Evolutionary conservation across 352 stramenopile genomes (phyloP), one percentile per base, ranked within the genome.

Genomic region (Phytophthora cryptogea): DNA sequence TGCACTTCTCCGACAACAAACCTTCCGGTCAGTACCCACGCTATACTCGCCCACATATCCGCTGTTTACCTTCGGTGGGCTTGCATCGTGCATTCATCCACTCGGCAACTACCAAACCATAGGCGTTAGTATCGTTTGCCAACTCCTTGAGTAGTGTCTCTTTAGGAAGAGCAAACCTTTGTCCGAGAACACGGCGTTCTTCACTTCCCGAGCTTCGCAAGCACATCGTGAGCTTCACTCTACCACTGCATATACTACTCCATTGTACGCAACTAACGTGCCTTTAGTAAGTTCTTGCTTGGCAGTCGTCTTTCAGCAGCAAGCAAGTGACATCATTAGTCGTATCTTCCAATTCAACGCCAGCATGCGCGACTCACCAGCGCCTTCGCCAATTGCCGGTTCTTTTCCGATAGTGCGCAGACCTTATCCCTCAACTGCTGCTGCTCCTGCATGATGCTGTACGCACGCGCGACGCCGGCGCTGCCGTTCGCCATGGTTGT

Each of bases 401-500:
- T 92, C 47, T 78, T 89, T 36, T 82, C 67, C 6, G 75, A 70
- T 7, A 88, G 66, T 41, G 54, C 64, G 11, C 35, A 51, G 3
- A 73, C 68, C 39, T 86, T 71, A 13, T 72, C 67, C 28, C 80
- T 76, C 23, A 92, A 52, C 48, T 73, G 68, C 42, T 86, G 68
- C 45, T 88, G 51, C 61, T 92, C 83, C 43, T 88, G 72, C 60
- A 89, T 80, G 48, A 88, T 65, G 55, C 77, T 63, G 46, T 88
- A 83, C 37, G 83, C 66, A 41, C 78, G 82, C 23, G 72, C 68
- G 32, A 70, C 63, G 63, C 73, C 82, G 42, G 20, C 20, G 20
- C 61, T 75, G 28, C 51, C 36, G 33, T 69, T 62, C 20, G 47
- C 53, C 72, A 79, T 83, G 27, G 8, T 58, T 5, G 14, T 64